Conservation (phyloP, 164 flowering plant species). For the Umbilicus rupestris region DNA sequence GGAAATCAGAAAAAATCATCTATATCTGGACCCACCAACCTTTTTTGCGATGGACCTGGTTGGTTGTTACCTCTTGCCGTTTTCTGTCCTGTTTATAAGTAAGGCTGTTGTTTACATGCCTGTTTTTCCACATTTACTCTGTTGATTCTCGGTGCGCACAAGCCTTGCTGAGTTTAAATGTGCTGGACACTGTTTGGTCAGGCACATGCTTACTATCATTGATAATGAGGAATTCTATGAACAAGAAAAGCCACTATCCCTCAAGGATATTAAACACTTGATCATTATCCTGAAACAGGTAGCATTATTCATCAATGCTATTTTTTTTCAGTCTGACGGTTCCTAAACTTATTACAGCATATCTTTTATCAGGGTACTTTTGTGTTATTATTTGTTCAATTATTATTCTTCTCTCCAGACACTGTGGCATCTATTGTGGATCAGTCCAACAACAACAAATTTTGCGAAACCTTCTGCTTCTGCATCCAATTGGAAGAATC, state of each 20-base stretch:
- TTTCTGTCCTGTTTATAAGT: slow-evolving; percentile 96
- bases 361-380: neutral
- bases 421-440: slow-evolving; percentile 90
- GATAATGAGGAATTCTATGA: slow-evolving; percentile 98
- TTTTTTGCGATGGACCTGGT: slow-evolving; percentile 66
- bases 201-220: slow-evolving; percentile 91
- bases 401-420: slow-evolving; percentile 42
- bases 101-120: slow-evolving; percentile 18
- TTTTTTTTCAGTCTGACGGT: neutral
- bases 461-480: slow-evolving; percentile 25
- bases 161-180: neutral
- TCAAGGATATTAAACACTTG: slow-evolving; percentile 64
- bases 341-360: neutral
- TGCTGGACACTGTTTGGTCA: slow-evolving; percentile 20
- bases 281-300: slow-evolving; percentile 82
- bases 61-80: slow-evolving; percentile 89
- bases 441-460: slow-evolving; percentile 40
- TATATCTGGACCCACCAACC: slow-evolving; percentile 45
- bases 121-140: neutral
- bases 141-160: neutral
- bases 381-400: neutral
- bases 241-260: slow-evolving; percentile 76
- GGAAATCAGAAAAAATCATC: slow-evolving; percentile 65
- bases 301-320: neutral
- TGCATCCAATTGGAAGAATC: slow-evolving; percentile 24